Evolutionary conservation across 495 filamentous ascomycete genomes (phyloP), one percentile per base, ranked within the genome.

Genomic region (Symbiotaphrina buchneri): DNA sequence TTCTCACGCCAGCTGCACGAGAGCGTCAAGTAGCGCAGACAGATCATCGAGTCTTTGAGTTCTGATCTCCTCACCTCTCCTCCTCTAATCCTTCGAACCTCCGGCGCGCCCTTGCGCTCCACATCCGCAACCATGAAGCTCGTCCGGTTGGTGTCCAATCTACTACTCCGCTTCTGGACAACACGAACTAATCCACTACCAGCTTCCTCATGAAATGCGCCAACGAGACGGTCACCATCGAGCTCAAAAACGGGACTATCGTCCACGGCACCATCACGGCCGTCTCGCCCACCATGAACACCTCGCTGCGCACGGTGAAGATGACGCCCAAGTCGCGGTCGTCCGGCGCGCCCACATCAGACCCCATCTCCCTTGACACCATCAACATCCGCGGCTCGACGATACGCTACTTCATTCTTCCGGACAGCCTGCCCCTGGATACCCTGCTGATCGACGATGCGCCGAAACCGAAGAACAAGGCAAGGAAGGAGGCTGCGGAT

Each of bases 401-500:
- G 1, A 85, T 95, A 43, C 68, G 85, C 39, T 92, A 93, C 52
- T 81, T 74, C 49, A 87, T 94, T 45, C 71, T 95, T 3, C 87
- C 87, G 19, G 87, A 97, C 54, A 84, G 74, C 28, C 64, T 97
- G 33, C 87, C 84, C 11, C 65, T 97, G 27, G 87, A 97, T 48
- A 90, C 84, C 10, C 65, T 97, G 20, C 59, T 97, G 10, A 81
- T 97, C 35, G 87, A 97, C 44, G 87, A 97, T 51, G 71, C 81
- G 32, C 81, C 84, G 20, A 97, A 97, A 58, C 85, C 87, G 30
- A 95, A 95, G 71, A 95, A 97, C 54, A 95, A 95, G 69, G 85
- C 87, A 18, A 61, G 87, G 45, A 97, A 97, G 62, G 90, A 97
- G 54, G 56, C 39, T 5, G 61, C 70, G 18, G 76, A 78, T 41